Percentiles rank a stretch among this genome's conserved stretches.
phyloP scores from a whole-genome alignment of 495 filamentous ascomycete genomes.

The Choiromyces venosus region DNA sequence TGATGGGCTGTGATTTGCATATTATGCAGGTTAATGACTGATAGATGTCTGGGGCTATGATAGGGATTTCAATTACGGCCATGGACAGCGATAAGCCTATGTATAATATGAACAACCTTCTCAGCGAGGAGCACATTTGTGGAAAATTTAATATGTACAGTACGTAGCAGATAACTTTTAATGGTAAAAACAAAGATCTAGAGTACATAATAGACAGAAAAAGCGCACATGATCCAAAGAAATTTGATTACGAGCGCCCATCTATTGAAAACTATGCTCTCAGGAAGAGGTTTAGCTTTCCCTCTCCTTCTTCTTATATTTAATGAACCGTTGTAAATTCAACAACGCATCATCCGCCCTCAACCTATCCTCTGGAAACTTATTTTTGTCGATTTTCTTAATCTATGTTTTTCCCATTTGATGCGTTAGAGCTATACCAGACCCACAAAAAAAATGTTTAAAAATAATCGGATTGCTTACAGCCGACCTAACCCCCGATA shows the following conservation, averaged over 20 bases:
- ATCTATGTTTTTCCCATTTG: slow-evolving; percentile 29
- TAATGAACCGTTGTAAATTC: slow-evolving; percentile 56
- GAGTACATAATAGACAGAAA: neutral
- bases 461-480: slow-evolving; percentile 25
- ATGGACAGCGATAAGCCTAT: neutral
- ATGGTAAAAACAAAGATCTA: neutral
- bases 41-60: neutral
- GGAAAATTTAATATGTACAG: neutral
- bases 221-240: neutral
- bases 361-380: slow-evolving; percentile 49
- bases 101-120: too few relatives aligned
- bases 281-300: neutral
- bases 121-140: neutral
- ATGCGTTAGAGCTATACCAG: neutral
- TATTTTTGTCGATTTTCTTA: slow-evolving; percentile 55
- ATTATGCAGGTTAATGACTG: neutral
- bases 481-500: slow-evolving; percentile 50
- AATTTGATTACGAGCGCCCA: neutral
- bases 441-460: slow-evolving; percentile 1
- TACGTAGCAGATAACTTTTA: neutral
- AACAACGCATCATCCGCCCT: slow-evolving; percentile 54
- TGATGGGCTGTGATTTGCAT: neutral
- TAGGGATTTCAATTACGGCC: neutral
- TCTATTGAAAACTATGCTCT: neutral
- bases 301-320: slow-evolving; percentile 54